A percentile compares a stretch with the other conserved stretches of the same genome.
Conservation (phyloP, 805 yeast genomes). For the Starmerella riodocensis region DNA sequence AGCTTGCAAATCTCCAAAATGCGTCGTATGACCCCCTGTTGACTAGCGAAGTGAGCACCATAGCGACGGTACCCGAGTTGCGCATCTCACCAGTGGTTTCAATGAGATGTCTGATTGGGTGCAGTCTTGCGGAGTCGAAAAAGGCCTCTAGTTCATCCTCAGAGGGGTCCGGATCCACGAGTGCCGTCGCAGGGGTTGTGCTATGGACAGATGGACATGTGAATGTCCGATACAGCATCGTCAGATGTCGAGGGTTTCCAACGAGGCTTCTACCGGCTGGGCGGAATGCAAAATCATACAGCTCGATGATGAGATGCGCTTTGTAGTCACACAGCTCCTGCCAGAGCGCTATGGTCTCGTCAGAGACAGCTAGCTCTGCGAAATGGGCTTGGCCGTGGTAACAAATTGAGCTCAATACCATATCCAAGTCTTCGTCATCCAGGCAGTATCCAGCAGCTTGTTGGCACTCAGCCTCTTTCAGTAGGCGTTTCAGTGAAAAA, state of each 20-base stretch:
- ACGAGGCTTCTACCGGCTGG: slow-evolving; percentile 20
- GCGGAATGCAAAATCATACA: slow-evolving; percentile 21
- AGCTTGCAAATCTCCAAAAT: slow-evolving; percentile 26
- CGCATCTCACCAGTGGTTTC: slow-evolving; percentile 9
- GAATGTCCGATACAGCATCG: slow-evolving; percentile 23
- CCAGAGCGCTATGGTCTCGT: slow-evolving; percentile 16
- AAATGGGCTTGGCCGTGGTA: slow-evolving; percentile 22
- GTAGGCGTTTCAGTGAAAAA: slow-evolving; percentile 21
- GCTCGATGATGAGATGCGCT: slow-evolving; percentile 15
- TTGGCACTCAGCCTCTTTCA: slow-evolving; percentile 23
- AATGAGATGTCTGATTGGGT: slow-evolving; percentile 10
- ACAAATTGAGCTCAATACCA: slow-evolving; percentile 23
- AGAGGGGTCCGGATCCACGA: slow-evolving; percentile 15
- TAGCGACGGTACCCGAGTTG: slow-evolving; percentile 16
- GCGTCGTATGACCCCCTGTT: slow-evolving; percentile 21
- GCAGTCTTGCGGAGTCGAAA: slow-evolving; percentile 9
- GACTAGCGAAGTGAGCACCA: slow-evolving; percentile 23
- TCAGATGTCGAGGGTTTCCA: slow-evolving; percentile 18
- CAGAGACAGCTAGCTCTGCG: slow-evolving; percentile 7
- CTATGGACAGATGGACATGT: slow-evolving; percentile 15
- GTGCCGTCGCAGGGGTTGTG: slow-evolving; percentile 18
- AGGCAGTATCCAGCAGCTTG: slow-evolving; percentile 25
- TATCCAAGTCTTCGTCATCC: slow-evolving; percentile 23
- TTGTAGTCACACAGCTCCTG: slow-evolving; percentile 20
- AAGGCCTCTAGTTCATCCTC: slow-evolving; percentile 2